Evolutionary conservation across 2,329 filamentous ascomycete species (phyloP).

Genomic region (Phoma herbarum): DNA sequence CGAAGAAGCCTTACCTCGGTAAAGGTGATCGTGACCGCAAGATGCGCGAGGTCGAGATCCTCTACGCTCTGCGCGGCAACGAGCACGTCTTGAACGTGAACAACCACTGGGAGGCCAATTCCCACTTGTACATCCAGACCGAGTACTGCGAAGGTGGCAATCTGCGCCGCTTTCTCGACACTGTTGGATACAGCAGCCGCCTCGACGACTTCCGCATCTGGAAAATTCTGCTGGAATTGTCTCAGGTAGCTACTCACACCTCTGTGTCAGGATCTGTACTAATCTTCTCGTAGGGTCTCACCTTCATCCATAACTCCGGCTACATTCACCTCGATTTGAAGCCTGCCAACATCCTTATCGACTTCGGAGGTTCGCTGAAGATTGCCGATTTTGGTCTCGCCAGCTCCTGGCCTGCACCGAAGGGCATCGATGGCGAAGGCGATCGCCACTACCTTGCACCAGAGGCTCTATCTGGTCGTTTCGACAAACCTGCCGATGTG

Average conservation of each 20-base stretch:
- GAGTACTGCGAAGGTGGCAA: constrained; percentile 97
- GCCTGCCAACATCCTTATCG: constrained; percentile 83
- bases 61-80: constrained; percentile 78
- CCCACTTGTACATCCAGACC: constrained; percentile 93
- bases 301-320: constrained; percentile 86
- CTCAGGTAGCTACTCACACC: constrained; percentile 67
- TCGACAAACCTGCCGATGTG: constrained; percentile 90
- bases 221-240: constrained; percentile 92
- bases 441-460: constrained; percentile 97
- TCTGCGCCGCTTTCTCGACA: constrained; percentile 83
- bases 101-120: constrained; percentile 86
- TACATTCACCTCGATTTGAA: constrained; percentile 89
- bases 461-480: constrained; percentile 85
- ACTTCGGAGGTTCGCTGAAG: constrained; percentile 81
- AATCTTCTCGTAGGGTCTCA: constrained; percentile 72
- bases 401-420: constrained; percentile 76
- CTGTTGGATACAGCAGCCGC: constrained; percentile 82
- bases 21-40: constrained; percentile 82
- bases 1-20: constrained; percentile 80
- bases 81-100: constrained; percentile 88
- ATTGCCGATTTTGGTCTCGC: constrained; percentile 90
- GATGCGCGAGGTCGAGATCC: constrained; percentile 81
- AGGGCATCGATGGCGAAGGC: constrained; percentile 86
- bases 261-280: constrained; percentile 20
- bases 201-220: constrained; percentile 98